phyloP scores from a whole-genome alignment of 2,329 filamentous ascomycete species.

The Cladosporium cucumerinum region DNA sequence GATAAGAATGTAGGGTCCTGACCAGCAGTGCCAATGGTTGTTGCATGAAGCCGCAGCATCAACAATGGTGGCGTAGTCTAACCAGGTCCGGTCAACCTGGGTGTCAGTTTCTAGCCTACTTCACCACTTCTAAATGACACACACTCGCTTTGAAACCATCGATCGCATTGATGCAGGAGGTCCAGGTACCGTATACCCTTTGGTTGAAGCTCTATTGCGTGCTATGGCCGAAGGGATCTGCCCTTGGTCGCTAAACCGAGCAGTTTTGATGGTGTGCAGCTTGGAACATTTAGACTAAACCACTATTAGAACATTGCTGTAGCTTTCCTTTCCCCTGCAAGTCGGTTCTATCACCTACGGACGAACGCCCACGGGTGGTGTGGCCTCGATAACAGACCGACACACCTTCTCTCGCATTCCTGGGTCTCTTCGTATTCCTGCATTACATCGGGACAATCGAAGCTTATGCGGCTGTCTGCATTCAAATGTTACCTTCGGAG shows the following conservation, averaged over 20 bases:
- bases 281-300: not conserved
- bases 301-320: not conserved
- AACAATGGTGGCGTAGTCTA: slow-evolving; percentile 1
- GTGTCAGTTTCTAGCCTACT: not conserved
- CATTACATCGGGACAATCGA: not conserved
- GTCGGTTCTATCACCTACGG: not conserved
- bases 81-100: not conserved
- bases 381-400: not conserved
- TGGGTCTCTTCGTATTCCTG: not conserved
- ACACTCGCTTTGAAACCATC: not conserved
- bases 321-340: not conserved
- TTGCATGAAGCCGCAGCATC: not conserved
- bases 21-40: not conserved
- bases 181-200: not conserved
- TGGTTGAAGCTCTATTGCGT: not conserved
- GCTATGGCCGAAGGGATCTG: not conserved
- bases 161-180: not conserved
- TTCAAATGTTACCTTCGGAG: not conserved
- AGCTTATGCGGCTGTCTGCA: not conserved
- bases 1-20: not conserved
- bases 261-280: not conserved
- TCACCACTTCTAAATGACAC: not conserved
- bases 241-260: not conserved
- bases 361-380: not conserved
- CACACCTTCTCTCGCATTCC: not conserved